Percentiles rank a stretch among this genome's conserved stretches.
Evolutionary conservation across 2,329 filamentous ascomycete species (phyloP).

Genomic region (Cladorrhinum sp.): DNA sequence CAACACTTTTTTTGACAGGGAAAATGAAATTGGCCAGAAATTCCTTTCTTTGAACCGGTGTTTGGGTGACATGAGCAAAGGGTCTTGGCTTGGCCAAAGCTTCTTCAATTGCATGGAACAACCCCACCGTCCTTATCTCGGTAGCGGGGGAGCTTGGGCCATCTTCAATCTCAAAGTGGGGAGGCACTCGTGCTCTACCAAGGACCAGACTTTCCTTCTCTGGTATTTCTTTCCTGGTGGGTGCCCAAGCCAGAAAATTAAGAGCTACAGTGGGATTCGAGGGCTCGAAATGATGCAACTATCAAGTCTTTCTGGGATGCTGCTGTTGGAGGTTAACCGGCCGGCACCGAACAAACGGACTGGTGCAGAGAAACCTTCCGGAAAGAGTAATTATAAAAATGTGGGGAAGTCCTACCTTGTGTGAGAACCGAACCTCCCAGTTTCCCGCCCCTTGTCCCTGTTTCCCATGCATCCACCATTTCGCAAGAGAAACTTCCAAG

Average conservation of each 20-base stretch:
- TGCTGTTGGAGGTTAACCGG: neutral
- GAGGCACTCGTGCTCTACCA: neutral
- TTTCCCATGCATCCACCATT: constrained; percentile 4
- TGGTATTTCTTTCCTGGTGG: neutral
- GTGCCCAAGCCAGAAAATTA: no score
- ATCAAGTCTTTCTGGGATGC: neutral
- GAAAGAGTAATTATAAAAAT: constrained; percentile 14
- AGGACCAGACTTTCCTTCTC: neutral
- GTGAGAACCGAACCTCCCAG: constrained; percentile 4
- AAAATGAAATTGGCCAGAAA: neutral
- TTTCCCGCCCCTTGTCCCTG: constrained; percentile 11
- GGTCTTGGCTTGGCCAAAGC: constrained; percentile 1
- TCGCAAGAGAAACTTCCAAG: neutral
- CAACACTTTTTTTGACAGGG: no score
- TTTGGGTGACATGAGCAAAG: neutral
- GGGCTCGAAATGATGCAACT: neutral
- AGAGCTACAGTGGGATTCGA: neutral
- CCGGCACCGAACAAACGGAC: no score
- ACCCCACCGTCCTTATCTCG: constrained; percentile 7
- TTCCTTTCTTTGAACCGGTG: neutral
- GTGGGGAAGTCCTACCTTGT: constrained; percentile 12
- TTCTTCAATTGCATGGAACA: neutral
- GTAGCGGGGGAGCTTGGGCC: constrained; percentile 6
- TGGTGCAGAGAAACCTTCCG: constrained; percentile 10
- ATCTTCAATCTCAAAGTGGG: neutral